A percentile compares a stretch with the other conserved stretches of the same genome.
Conservation (phyloP, 176 grass and related monocot species). For the Oryza rufipogon region DNA sequence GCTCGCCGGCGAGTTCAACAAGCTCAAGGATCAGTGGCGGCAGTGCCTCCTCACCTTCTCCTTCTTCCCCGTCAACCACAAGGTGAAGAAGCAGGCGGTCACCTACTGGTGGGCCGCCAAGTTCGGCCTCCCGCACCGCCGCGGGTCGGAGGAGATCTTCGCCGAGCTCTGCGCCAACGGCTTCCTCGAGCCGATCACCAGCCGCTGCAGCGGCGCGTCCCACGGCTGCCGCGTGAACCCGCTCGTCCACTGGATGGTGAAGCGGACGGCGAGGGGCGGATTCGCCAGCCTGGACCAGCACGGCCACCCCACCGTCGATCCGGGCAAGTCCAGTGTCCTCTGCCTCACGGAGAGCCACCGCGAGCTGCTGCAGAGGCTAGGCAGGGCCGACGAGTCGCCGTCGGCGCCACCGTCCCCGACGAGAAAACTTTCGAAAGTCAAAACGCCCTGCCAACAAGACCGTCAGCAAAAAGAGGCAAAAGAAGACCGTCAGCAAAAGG, state of each 20-base stretch:
- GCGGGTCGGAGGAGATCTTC: neutral
- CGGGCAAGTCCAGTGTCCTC: constrained; percentile 10
- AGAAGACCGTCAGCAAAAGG: neutral
- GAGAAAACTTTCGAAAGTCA: no score
- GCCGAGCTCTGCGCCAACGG: neutral
- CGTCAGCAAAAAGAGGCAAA: neutral
- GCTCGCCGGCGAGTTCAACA: neutral
- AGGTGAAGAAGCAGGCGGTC: constrained; percentile 53
- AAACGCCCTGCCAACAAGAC: no score
- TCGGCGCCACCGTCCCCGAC: no score
- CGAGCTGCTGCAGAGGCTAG: neutral
- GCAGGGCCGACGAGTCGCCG: neutral
- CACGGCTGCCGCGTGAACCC: constrained; percentile 58
- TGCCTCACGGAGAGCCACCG: constrained; percentile 41
- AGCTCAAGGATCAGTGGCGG: neutral
- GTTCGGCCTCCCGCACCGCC: neutral
- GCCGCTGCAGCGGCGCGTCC: constrained; percentile 23
- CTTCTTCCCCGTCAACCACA: constrained; percentile 34
- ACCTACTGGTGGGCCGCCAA: constrained; percentile 50
- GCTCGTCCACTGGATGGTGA: constrained; percentile 64
- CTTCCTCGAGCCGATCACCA: constrained; percentile 50
- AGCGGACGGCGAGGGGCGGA: constrained; percentile 4
- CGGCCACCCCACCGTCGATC: neutral
- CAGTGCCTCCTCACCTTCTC: constrained; percentile 53
- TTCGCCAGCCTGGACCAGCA: neutral